Evolutionary conservation across 139 green algal genomes (phyloP), one percentile per base, ranked within the genome.

Genomic region (Desmodesmus armatus): DNA sequence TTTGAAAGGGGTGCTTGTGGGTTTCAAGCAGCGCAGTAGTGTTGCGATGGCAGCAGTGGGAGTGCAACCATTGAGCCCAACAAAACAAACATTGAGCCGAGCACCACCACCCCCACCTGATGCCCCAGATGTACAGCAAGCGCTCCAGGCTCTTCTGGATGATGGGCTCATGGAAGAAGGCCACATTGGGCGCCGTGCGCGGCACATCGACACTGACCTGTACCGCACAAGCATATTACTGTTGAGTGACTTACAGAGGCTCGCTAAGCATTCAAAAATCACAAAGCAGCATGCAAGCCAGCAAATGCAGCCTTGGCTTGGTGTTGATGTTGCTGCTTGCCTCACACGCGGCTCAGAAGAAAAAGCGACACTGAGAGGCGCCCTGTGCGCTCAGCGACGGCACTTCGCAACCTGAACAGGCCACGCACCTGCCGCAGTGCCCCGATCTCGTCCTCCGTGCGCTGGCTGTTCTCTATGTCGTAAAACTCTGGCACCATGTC

Each of bases 61-160:
- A n/a, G n/a, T n/a, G n/a, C n/a, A n/a, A n/a, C n/a, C n/a, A n/a
- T n/a, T n/a, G n/a, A n/a, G n/a, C n/a, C n/a, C n/a, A n/a, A n/a
- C n/a, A n/a, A n/a, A n/a, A n/a, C n/a, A n/a, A n/a, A n/a, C n/a
- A n/a, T n/a, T n/a, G n/a, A n/a, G n/a, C n/a, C n/a, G n/a, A n/a
- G n/a, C n/a, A n/a, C n/a, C 29, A 21, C 5, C 13, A 66, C 0
- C 23, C 71, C 71, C 72, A 95, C 94, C 95, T 71, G n/a, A 97
- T 92, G 35, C 95, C 96, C 96, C 96, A 98, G 79, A 99, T 97
- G 93, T 98, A 99, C 19, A 99, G 90, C 75, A 99, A 93, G 13
- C 96, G 91, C 84, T 96, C 90, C 84, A 99, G 89, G 44, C 87
- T 92, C 60, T 94, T 94, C 85, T 99, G 97, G 5, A 99, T 89